Base-by-base conservation (phyloP, 495 filamentous ascomycete species). In the Evansstolkia leycettana region DNA sequence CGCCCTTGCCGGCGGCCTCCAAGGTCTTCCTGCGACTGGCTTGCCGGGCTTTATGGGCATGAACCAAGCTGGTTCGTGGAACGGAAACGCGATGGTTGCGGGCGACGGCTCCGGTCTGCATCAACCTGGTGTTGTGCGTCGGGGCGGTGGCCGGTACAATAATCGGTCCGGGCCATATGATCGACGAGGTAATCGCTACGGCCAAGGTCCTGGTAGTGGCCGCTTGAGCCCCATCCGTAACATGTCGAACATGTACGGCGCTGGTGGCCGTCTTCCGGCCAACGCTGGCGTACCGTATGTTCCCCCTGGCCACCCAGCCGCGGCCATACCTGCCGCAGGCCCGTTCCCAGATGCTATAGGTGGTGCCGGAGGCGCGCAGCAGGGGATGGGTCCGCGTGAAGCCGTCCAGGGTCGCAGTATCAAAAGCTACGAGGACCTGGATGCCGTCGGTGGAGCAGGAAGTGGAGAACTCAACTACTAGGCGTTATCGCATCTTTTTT, bases 391-490 rank as follows among this genome's bases (percentile, higher is more conserved):
- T 2, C 86, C 87, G 2, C 64, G 80, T 11, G 85, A 92, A 58
- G 83, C 88, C 1, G 84, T 93, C 2, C 80, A 87, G 43, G 90
- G 92, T 3, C 73, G 90, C 30, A 93, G 81, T 28, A 51, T 98
- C 23, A 94, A 90, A 69, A 92, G 83, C 54, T 98, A 98, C 56
- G 92, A 96, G 57, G 90, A 98, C 58, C 62, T 98, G 2, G 90
- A 98, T 63, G 89, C 90, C 11, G 67, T 75, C 23, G 66, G 61
- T 17, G 63, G 62, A 2, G 60, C 62, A 17, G 72, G 62, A 13
- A 57, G 67, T 30, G 73, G 67, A 7, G 76, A 80, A 50, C 52
- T 81, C 37, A 75, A 81, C 47, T 81, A 81, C 39, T 79, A 55
- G 52, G 14, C 5, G 20, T 9, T 23, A 4, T 23, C 20, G 20